Evolutionary conservation across 106 monocot species (phyloP), one percentile per base, ranked within the genome.

Genomic region (Allium fistulosum): DNA sequence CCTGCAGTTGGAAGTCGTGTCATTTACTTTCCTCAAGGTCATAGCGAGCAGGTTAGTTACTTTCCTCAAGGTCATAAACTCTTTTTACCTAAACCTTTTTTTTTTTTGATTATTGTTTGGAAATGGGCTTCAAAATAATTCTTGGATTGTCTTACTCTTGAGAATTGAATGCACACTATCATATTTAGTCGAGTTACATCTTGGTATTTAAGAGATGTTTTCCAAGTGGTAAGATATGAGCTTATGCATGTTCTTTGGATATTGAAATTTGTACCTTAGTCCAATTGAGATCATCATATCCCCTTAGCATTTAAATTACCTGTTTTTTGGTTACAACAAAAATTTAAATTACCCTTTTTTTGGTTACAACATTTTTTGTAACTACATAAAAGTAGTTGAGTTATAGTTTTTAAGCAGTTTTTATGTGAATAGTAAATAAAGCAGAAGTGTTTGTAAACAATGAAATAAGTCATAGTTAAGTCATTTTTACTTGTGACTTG

Each of bases 21-120:
- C 26, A 88, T 92, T 16, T 92, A 92, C 74, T 92, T 92, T 70
- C 88, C 92, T 26, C 92, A 92, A 74, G 92, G 92, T 26, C 92
- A 92, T 58, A 92, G 92, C 53, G 92, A 92, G 76, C 92, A 92
- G 87, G 92, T 92, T 10, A 59, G 81, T 76, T 55, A 45, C 9
- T 56, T 72, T 59, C 53, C 10, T 66, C 47, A 66, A 51, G 66
- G 51, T 11, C 13, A 22, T 66, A 6, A 10, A 37, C 37, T 4
- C 37, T 37, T 37, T 37, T 37, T 37, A 37, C 5, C 37, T 37
- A 37, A 37, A 4, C 28, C 3, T 46, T 66, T 17, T 10, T 66
- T 17, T 10, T 55, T 55, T 2, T 6, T 55, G 53, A 55, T 11
- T 55, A 12, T 12, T 4, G 0, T 11, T 2, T 55, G 53, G 13